phyloP scores from a whole-genome alignment of 2,329 filamentous ascomycete species.

The Trichoderma sp. region DNA sequence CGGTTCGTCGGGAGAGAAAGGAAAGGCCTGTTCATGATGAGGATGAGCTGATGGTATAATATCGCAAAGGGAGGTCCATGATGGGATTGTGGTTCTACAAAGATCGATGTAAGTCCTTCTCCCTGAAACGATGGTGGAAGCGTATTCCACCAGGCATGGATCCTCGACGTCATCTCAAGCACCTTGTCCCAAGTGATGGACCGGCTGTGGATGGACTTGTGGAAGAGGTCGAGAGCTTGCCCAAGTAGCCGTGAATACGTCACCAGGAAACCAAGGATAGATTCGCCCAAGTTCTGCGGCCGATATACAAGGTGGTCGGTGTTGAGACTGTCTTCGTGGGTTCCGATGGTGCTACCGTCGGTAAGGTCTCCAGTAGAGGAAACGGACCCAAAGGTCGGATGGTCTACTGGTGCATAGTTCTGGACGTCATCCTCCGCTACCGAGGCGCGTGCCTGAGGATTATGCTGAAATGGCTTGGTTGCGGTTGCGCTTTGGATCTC shows the following conservation, averaged over 20 bases:
- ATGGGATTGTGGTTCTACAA: slow-evolving; percentile 11
- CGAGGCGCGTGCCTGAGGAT: neutral
- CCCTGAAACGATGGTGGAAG: slow-evolving; percentile 7
- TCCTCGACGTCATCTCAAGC: slow-evolving; percentile 18
- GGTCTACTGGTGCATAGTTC: slow-evolving; percentile 2
- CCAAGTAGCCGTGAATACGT: slow-evolving; percentile 16
- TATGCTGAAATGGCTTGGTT: neutral
- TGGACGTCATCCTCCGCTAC: neutral
- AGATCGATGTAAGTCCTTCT: slow-evolving; percentile 7
- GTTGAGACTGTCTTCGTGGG: neutral
- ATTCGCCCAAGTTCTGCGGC: slow-evolving; percentile 5
- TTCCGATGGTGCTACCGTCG: slow-evolving; percentile 6
- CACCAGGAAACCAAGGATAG: slow-evolving; percentile 9
- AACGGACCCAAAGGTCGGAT: slow-evolving; percentile 3
- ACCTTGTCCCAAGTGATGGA: slow-evolving; percentile 18
- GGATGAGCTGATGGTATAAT: slow-evolving; percentile 13
- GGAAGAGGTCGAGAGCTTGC: slow-evolving; percentile 18
- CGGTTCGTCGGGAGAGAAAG: slow-evolving; percentile 10
- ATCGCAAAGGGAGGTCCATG: slow-evolving; percentile 17
- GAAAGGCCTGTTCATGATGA: slow-evolving; percentile 17
- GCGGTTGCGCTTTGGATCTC: neutral
- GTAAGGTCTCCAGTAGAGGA: slow-evolving; percentile 14
- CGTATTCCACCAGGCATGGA: slow-evolving; percentile 17
- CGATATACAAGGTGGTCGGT: slow-evolving; percentile 9
- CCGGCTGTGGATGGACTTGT: slow-evolving; percentile 17